phyloP scores from a whole-genome alignment of 2,329 filamentous ascomycete species.

The Colletotrichum navitas region DNA sequence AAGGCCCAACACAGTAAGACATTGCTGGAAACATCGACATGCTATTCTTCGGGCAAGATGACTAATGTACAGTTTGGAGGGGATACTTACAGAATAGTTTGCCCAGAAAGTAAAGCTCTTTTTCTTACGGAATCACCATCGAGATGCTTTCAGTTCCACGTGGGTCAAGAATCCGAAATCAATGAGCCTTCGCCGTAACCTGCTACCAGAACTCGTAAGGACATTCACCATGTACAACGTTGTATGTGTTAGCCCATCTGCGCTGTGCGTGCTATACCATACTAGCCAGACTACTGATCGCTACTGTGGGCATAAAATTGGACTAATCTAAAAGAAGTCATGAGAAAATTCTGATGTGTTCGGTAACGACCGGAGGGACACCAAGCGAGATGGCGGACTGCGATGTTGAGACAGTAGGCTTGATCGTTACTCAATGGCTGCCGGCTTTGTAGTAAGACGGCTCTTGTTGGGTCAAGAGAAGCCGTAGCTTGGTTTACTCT shows the following conservation, averaged over 20 bases:
- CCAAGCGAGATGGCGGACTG: not conserved
- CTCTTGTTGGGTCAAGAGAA: no score
- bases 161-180: not conserved
- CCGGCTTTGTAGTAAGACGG: no score
- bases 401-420: not conserved
- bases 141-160: not conserved
- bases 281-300: not conserved
- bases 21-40: not conserved
- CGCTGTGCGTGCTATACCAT: not conserved
- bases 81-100: not conserved
- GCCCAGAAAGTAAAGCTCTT: not conserved
- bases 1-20: no score
- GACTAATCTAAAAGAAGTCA: not conserved
- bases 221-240: not conserved
- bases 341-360: not conserved
- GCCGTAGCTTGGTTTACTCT: no score
- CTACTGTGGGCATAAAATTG: not conserved
- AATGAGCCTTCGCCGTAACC: not conserved
- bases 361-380: not conserved
- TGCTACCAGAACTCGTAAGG: not conserved
- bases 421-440: no score
- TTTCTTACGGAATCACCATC: not conserved
- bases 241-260: not conserved
- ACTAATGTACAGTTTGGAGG: no score
- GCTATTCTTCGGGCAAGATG: not conserved